Percentiles rank a stretch among this genome's conserved stretches.
These are phyloP conservation scores for Gossypium davidsonii DNA, from an alignment of 441 rosid genomes.

Conservation along the genomic window DNA sequence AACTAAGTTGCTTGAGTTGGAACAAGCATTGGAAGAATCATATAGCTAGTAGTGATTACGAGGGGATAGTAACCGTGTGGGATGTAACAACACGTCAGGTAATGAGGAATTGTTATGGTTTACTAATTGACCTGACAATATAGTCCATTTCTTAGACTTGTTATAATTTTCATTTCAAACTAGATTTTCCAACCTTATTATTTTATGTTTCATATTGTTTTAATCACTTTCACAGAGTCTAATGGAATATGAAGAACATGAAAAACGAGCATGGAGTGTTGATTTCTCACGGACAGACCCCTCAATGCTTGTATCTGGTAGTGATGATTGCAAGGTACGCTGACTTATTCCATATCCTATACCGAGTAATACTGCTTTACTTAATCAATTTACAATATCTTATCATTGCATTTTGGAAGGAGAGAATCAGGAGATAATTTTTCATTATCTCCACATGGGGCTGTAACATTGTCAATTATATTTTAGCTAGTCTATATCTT, in stretches of 20 bases:
- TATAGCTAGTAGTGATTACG: conserved; percentile 98
- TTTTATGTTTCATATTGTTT: conserved; percentile 4
- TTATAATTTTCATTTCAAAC: background rate
- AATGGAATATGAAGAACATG: conserved; percentile 99
- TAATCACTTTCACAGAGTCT: conserved; percentile 46
- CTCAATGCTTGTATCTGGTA: conserved; percentile 96
- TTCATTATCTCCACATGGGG: background rate
- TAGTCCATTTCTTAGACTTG: background rate
- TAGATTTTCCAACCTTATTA: background rate
- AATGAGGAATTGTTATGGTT: conserved; percentile 11
- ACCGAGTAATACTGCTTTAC: conserved; percentile 9
- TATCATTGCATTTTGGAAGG: conserved; percentile 4
- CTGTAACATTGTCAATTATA: background rate
- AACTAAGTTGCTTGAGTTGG: conserved; percentile 99
- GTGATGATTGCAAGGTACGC: conserved; percentile 83
- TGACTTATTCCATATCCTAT: conserved; percentile 13
- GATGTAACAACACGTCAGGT: conserved; percentile 97
- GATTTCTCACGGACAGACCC: conserved; percentile 93
- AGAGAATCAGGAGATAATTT: background rate
- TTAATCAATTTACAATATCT: background rate
- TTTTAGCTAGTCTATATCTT: background rate
- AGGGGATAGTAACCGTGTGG: conserved; percentile 97
- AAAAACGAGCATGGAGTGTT: conserved; percentile 99
- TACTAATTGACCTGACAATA: background rate
- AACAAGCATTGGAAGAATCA: conserved; percentile 85